Base-by-base conservation (phyloP, 2,329 filamentous ascomycete genomes). In the Trichoderma citrinoviride region DNA sequence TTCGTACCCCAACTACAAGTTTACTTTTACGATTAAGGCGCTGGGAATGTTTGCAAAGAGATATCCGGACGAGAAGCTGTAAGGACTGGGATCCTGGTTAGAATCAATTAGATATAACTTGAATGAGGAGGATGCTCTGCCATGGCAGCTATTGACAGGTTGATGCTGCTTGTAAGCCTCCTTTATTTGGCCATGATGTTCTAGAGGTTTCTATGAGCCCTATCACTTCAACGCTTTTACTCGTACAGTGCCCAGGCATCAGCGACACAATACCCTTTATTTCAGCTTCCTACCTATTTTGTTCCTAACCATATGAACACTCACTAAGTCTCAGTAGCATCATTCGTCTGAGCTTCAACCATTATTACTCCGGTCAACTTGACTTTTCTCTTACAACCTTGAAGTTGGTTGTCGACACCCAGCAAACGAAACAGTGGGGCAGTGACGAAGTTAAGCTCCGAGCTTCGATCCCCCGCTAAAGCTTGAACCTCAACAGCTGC, bases 1-100 rank as follows among this genome's bases (percentile, higher is more conserved):
- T 69, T 95, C 92, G 0, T 99, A 99, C 74, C 94, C 94, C 49
- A 99, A 99, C 82, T 99, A 99, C 83, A 99, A 98, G 81, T 95
- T 97, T 76, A 91, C 90, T 65, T 99, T 97, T 78, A 89, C 94
- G 1, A 90, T 98, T 75, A 96, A 96, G 79, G 95, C 95, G 2
- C 77, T 99, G 68, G 95, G 95, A 5, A 90, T 97, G 86, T 99
- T 92, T 81, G 87, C 90, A 5, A 84, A 81, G 71, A 86, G 83
- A 68, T 93, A 89, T 69, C 90, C 90, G 0, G 82, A 91, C 66
- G 85, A 88, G 64, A 82, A 80, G 71, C 75, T 91, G 37, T 61
- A 44, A 43, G 14, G 43, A 23, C 21, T 43, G 40, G 6, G 15
- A 8, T 4, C 17, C n/a, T 23, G 29, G 50, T 37, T 21, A 8